A percentile compares a stretch with the other conserved stretches of the same genome.
These are phyloP conservation scores for Grigorovia transvaalensis DNA, from an alignment of 805 yeast genomes.

Conservation along the genomic window DNA sequence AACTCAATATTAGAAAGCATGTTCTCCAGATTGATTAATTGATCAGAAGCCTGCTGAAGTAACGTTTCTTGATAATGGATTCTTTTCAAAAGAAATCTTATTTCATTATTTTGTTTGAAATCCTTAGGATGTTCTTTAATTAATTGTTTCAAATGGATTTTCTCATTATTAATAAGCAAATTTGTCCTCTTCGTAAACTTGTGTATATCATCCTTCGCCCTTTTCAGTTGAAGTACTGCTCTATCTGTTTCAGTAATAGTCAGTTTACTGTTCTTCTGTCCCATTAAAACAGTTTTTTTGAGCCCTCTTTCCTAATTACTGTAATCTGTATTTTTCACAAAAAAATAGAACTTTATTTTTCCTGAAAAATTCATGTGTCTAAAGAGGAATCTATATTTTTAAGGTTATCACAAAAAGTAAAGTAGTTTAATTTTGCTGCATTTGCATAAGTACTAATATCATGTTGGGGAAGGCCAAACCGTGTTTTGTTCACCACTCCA, in stretches of 20 bases:
- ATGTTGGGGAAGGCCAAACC: no score
- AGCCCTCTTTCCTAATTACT: neutral
- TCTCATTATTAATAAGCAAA: constrained; percentile 51
- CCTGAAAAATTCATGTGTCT: no score
- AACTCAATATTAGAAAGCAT: constrained; percentile 77
- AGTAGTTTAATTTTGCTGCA: no score
- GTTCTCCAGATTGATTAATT: constrained; percentile 68
- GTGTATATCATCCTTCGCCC: constrained; percentile 76
- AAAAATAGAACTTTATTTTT: no score
- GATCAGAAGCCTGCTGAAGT: constrained; percentile 62
- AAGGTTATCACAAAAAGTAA: no score
- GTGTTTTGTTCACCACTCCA: no score
- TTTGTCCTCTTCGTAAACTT: constrained; percentile 52
- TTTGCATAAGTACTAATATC: no score
- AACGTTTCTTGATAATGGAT: constrained; percentile 73
- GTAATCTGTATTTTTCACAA: neutral
- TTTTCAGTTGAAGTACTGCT: constrained; percentile 77
- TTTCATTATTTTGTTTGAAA: constrained; percentile 50
- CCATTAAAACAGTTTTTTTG: constrained; percentile 18
- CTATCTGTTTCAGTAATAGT: constrained; percentile 75
- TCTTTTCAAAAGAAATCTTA: constrained; percentile 50
- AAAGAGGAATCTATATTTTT: no score
- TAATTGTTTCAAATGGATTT: constrained; percentile 24
- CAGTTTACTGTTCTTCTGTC: constrained; percentile 35
- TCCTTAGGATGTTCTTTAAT: constrained; percentile 31